A percentile compares a stretch with the other conserved stretches of the same genome.
Conservation (phyloP, 495 filamentous ascomycete genomes). For the Hypoxylon cercidicola region DNA sequence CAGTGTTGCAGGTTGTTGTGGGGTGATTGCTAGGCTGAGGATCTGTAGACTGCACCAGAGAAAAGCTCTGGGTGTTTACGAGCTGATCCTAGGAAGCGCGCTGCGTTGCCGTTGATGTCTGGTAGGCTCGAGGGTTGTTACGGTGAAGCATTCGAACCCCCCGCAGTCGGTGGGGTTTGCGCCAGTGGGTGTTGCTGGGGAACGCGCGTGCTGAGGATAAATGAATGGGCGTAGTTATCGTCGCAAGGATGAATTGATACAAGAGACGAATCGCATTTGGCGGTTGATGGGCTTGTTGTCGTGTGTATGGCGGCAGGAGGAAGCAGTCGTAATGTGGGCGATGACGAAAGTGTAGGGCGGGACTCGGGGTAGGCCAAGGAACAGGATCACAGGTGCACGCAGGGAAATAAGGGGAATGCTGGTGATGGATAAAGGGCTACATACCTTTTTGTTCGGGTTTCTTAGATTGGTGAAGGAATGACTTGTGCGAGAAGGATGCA, state of each 20-base stretch:
- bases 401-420: conserved; percentile 14
- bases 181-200: conserved; percentile 41
- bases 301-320: conserved; percentile 26
- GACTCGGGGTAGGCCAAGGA: conserved; percentile 45
- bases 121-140: conserved; percentile 23
- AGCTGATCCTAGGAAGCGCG: conserved; percentile 17
- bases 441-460: conserved; percentile 26
- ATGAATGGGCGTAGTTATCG: conserved; percentile 22
- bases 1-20: conserved; percentile 5
- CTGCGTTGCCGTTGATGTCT: conserved; percentile 24
- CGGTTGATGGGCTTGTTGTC: conserved; percentile 39
- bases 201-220: conserved; percentile 41
- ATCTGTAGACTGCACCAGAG: conserved; percentile 2
- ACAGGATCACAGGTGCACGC: conserved; percentile 33
- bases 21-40: conserved; percentile 1
- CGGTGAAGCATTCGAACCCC: conserved; percentile 42
- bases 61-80: conserved; percentile 12
- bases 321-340: conserved; percentile 39
- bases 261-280: conserved; percentile 30
- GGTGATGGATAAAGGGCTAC: conserved; percentile 11
- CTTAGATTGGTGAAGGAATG: conserved; percentile 24
- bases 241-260: conserved; percentile 45
- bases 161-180: conserved; percentile 51
- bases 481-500: conserved; percentile 48
- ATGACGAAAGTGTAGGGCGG: conserved; percentile 44